These are phyloP conservation scores for Usnea hakonensis DNA, from an alignment of 495 filamentous ascomycete species.

Conservation along the genomic window DNA sequence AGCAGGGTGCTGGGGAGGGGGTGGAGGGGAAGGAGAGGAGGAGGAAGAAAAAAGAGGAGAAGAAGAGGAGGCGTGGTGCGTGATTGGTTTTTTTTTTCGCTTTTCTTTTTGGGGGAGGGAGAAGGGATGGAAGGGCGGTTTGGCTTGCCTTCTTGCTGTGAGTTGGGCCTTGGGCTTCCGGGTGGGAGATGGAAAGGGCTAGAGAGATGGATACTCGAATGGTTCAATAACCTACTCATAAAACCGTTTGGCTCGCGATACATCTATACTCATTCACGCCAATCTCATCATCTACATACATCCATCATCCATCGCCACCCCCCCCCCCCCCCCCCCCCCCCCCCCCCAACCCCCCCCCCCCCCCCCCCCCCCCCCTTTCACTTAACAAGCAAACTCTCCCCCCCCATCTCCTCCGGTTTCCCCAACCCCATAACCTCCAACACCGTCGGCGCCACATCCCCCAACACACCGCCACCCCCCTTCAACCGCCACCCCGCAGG, in stretches of 20 bases:
- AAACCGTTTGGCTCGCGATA: neutral
- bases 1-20: too few relatives aligned
- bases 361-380: conserved; percentile 3
- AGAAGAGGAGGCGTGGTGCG: neutral
- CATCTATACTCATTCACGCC: neutral
- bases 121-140: neutral
- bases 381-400: conserved; percentile 74
- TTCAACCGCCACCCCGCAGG: conserved; percentile 84
- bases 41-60: conserved; percentile 8
- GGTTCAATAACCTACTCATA: neutral
- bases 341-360: neutral
- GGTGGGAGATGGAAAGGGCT: too few relatives aligned
- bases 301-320: neutral
- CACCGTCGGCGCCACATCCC: conserved; percentile 91
- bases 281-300: neutral
- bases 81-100: too few relatives aligned
- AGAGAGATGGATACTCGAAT: neutral
- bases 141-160: neutral
- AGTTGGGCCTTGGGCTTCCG: neutral
- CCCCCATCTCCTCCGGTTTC: conserved; percentile 88
- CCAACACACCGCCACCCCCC: conserved; percentile 76
- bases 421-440: conserved; percentile 83
- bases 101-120: neutral
- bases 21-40: conserved; percentile 8
- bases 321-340: neutral